A percentile compares a stretch with the other conserved stretches of the same genome.
phyloP scores from a whole-genome alignment of 2,329 filamentous ascomycete genomes.

The Fusarium anthophilum region DNA sequence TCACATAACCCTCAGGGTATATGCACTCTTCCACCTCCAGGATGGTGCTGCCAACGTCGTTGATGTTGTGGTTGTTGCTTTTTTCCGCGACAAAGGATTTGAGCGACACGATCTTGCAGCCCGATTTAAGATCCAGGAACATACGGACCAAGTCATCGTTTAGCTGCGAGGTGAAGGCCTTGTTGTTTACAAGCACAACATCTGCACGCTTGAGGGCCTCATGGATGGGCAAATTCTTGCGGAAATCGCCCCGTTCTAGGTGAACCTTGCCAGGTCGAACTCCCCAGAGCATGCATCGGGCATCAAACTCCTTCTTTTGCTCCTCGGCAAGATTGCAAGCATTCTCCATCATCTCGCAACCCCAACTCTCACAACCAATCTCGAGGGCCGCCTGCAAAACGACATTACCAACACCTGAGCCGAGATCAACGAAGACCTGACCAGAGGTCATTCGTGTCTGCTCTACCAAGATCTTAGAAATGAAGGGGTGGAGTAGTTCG shows the following conservation, averaged over 20 bases:
- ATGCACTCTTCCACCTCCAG: conserved; percentile 75
- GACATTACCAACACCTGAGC: conserved; percentile 95
- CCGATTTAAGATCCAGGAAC: conserved; percentile 92
- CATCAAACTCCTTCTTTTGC: conserved; percentile 83
- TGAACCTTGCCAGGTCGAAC: conserved; percentile 81
- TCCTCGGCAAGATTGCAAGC: conserved; percentile 83
- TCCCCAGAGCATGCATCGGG: conserved; percentile 91
- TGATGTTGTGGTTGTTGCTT: conserved; percentile 77
- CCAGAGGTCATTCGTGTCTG: conserved; percentile 81
- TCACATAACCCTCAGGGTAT: conserved; percentile 79
- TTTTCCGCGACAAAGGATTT: conserved; percentile 90
- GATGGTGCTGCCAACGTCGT: conserved; percentile 82
- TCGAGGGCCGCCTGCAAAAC: conserved; percentile 93
- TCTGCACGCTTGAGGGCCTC: conserved; percentile 84
- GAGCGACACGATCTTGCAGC: conserved; percentile 88
- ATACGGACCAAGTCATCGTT: conserved; percentile 87
- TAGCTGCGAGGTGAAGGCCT: conserved; percentile 88
- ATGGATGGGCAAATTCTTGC: conserved; percentile 75
- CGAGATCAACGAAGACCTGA: conserved; percentile 92
- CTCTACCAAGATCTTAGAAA: conserved; percentile 80
- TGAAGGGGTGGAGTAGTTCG: conserved; percentile 86
- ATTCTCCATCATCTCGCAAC: conserved; percentile 95
- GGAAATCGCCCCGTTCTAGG: conserved; percentile 85
- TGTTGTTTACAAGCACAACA: conserved; percentile 98
- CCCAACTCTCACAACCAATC: conserved; percentile 93